These are phyloP conservation scores for Pisolithus sp. DNA, from an alignment of 768 basidiomycete species.

Conservation along the genomic window DNA sequence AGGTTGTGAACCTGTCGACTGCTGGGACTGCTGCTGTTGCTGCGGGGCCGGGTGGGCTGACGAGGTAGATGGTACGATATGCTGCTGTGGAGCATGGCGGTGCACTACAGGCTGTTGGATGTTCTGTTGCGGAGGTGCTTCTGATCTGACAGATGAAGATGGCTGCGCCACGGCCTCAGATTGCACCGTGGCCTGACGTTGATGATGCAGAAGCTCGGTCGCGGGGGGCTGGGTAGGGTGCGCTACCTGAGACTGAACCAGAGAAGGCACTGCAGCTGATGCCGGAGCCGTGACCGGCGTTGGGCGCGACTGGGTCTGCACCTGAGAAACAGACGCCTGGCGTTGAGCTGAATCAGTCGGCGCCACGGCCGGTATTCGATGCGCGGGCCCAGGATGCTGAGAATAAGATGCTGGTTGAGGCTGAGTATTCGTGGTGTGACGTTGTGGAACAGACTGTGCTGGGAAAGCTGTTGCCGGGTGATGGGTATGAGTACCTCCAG, in stretches of 20 bases:
- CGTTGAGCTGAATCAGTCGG: not conserved
- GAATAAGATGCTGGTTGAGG: not conserved
- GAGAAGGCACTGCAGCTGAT: not conserved
- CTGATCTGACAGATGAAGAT: not conserved
- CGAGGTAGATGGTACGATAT: not conserved
- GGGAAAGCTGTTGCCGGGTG: not conserved
- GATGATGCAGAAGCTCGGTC: not conserved
- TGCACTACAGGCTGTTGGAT: not conserved
- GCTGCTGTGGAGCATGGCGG: not conserved
- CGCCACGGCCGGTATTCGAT: not conserved
- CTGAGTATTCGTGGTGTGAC: not conserved
- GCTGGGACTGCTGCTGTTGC: not conserved
- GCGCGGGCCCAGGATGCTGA: not conserved
- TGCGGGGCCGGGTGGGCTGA: not conserved
- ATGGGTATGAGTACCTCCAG: not conserved
- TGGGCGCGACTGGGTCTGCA: not conserved
- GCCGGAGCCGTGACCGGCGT: not conserved
- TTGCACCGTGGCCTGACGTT: not conserved
- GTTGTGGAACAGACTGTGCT: not conserved
- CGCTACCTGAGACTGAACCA: not conserved
- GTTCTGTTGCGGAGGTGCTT: slow-evolving; percentile 1
- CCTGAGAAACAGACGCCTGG: not conserved
- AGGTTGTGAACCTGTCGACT: not conserved
- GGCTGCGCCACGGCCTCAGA: no score
- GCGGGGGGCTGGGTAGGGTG: not conserved